These are phyloP conservation scores for Bisporella sp. DNA, from an alignment of 2,329 filamentous ascomycete genomes.

Conservation along the genomic window DNA sequence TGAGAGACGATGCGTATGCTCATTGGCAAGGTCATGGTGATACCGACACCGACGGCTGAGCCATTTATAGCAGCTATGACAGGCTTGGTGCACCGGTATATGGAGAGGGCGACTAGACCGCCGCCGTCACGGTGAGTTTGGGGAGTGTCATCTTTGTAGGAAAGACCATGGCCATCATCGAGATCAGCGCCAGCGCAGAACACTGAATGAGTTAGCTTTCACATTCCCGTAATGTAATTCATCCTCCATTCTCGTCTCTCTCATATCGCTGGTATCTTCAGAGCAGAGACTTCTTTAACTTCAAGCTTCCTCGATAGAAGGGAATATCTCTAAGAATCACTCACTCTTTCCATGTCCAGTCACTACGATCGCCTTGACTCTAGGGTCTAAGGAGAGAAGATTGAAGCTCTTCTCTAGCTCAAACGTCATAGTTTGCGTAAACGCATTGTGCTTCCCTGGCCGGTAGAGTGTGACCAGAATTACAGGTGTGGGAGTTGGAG, in stretches of 20 bases:
- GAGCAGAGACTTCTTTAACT: too few species aligned
- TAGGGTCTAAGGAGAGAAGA: conserved; percentile 43
- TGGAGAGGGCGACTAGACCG: conserved; percentile 46
- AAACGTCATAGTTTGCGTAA: conserved; percentile 55
- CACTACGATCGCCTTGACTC: conserved; percentile 48
- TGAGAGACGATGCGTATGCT: conserved; percentile 45
- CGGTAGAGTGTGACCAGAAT: conserved; percentile 59
- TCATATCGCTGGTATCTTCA: too few species aligned
- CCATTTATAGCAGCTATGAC: conserved; percentile 53
- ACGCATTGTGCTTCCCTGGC: conserved; percentile 61
- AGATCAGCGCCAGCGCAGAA: conserved; percentile 47
- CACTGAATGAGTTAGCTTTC: conserved; percentile 24
- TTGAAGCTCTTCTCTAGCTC: conserved; percentile 50
- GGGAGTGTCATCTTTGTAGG: conserved; percentile 13
- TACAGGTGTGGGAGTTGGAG: conserved; percentile 50
- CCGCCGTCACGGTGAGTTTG: conserved; percentile 38
- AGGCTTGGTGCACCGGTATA: conserved; percentile 51
- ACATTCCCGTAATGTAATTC: too few species aligned
- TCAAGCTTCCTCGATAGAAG: too few species aligned
- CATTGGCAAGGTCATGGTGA: conserved; percentile 54
- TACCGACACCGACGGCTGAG: conserved; percentile 51
- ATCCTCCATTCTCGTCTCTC: too few species aligned
- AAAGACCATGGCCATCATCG: conserved; percentile 12
- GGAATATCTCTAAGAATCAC: too few species aligned
- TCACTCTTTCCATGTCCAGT: conserved; percentile 35